Percentiles rank a stretch among this genome's conserved stretches.
These are phyloP conservation scores for Chrysosporium queenslandicum DNA, from an alignment of 2,329 filamentous ascomycete species.

Conservation along the genomic window DNA sequence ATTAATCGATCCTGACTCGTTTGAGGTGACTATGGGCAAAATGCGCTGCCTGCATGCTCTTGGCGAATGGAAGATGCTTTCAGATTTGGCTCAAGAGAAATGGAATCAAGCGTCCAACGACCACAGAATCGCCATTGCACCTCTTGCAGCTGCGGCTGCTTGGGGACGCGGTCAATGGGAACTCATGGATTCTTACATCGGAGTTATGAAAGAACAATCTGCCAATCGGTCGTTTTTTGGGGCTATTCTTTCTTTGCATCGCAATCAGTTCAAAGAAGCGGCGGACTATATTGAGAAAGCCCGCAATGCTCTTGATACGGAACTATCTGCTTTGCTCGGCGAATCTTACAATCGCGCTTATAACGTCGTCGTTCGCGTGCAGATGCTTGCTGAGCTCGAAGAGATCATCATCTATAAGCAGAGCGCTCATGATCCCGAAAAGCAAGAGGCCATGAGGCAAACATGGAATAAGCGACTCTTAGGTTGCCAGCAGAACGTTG, in stretches of 20 bases:
- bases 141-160: conserved; percentile 84
- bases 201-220: conserved; percentile 86
- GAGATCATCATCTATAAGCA: conserved; percentile 98
- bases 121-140: conserved; percentile 81
- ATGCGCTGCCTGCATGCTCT: conserved; percentile 97
- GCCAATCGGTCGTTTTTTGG: conserved; percentile 97
- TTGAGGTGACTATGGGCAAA: conserved; percentile 98
- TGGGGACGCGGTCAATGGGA: conserved; percentile 98
- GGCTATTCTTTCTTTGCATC: conserved; percentile 85
- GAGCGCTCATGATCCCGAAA: conserved; percentile 64
- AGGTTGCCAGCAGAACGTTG: conserved; percentile 91
- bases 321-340: conserved; percentile 89
- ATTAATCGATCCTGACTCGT: conserved; percentile 60
- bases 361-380: conserved; percentile 91
- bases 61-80: conserved; percentile 93
- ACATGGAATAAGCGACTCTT: conserved; percentile 95
- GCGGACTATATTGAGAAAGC: conserved; percentile 82
- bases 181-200: conserved; percentile 92
- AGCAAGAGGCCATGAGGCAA: conserved; percentile 78
- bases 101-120: conserved; percentile 86
- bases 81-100: conserved; percentile 77
- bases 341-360: conserved; percentile 98
- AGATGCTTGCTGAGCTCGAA: conserved; percentile 97
- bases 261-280: conserved; percentile 90
- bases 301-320: conserved; percentile 85